These are phyloP conservation scores for Botryotinia convoluta DNA, from an alignment of 2,329 filamentous ascomycete species.

Conservation along the genomic window DNA sequence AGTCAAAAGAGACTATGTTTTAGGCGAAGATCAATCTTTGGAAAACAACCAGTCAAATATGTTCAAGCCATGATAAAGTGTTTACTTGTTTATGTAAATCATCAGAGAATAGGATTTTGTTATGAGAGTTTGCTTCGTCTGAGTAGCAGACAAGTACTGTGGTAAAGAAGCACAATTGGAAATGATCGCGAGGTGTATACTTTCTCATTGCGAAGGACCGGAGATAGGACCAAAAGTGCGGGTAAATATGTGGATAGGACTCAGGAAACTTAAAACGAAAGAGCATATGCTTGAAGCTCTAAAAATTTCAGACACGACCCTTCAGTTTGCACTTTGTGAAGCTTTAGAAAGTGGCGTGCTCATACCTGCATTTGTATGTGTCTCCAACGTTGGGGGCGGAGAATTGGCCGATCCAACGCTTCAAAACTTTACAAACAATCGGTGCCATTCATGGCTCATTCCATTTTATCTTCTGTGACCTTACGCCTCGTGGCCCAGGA, in stretches of 20 bases:
- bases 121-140: not conserved
- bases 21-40: not conserved
- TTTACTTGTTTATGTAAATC: not conserved
- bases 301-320: not conserved
- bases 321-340: not conserved
- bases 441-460: no score
- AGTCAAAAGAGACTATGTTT: not conserved
- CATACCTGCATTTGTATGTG: not conserved
- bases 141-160: not conserved
- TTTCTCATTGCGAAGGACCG: not conserved
- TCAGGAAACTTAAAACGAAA: not conserved
- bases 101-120: not conserved
- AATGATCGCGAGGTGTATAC: not conserved
- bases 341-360: not conserved
- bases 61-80: not conserved
- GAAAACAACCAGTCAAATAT: not conserved
- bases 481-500: not conserved
- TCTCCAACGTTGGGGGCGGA: not conserved
- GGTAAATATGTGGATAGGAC: not conserved
- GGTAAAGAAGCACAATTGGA: not conserved
- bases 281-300: not conserved
- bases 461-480: not conserved
- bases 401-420: not conserved
- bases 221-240: not conserved
- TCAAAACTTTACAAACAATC: not conserved